These are phyloP conservation scores for Penicillium riverlandense DNA, from an alignment of 495 filamentous ascomycete genomes.

Conservation along the genomic window DNA sequence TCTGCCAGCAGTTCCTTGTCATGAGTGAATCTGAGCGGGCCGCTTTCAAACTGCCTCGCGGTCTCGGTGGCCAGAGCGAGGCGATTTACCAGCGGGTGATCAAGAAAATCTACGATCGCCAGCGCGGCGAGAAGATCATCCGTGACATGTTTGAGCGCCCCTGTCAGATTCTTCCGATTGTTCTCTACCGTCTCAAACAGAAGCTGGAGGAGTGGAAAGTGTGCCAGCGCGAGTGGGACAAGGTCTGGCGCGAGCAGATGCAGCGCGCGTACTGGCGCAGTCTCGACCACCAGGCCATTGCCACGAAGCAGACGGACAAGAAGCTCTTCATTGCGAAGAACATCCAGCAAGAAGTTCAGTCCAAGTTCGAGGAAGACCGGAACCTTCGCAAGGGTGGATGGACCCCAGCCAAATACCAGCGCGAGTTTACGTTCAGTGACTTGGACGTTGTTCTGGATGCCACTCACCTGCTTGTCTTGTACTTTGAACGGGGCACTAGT, in stretches of 20 bases:
- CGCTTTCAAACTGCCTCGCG: slow-evolving; percentile 67
- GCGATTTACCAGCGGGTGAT: slow-evolving; percentile 94
- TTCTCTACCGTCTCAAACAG: slow-evolving; percentile 80
- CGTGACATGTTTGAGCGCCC: slow-evolving; percentile 75
- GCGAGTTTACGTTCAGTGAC: slow-evolving; percentile 65
- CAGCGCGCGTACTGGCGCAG: slow-evolving; percentile 88
- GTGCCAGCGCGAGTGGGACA: slow-evolving; percentile 96
- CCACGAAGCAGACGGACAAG: slow-evolving; percentile 77
- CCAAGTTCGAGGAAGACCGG: slow-evolving; percentile 78
- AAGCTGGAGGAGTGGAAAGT: slow-evolving; percentile 97
- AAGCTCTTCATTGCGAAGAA: slow-evolving; percentile 82
- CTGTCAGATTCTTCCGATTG: slow-evolving; percentile 73
- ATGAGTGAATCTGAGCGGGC: slow-evolving; percentile 64
- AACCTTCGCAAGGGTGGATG: slow-evolving; percentile 54
- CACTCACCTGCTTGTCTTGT: slow-evolving; percentile 70
- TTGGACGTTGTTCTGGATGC: slow-evolving; percentile 74
- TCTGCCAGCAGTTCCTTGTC: slow-evolving; percentile 76
- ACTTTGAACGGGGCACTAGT: slow-evolving; percentile 58
- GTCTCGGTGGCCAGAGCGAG: slow-evolving; percentile 87
- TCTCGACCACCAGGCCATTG: slow-evolving; percentile 90
- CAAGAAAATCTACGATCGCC: slow-evolving; percentile 94
- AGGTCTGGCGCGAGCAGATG: slow-evolving; percentile 94
- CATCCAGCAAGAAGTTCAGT: slow-evolving; percentile 76
- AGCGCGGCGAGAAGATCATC: slow-evolving; percentile 75
- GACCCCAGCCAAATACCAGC: slow-evolving; percentile 61